A percentile compares a stretch with the other conserved stretches of the same genome.
These are phyloP conservation scores for Taphrina flavorubra DNA, from an alignment of 1,139 yeast genomes.

Conservation along the genomic window DNA sequence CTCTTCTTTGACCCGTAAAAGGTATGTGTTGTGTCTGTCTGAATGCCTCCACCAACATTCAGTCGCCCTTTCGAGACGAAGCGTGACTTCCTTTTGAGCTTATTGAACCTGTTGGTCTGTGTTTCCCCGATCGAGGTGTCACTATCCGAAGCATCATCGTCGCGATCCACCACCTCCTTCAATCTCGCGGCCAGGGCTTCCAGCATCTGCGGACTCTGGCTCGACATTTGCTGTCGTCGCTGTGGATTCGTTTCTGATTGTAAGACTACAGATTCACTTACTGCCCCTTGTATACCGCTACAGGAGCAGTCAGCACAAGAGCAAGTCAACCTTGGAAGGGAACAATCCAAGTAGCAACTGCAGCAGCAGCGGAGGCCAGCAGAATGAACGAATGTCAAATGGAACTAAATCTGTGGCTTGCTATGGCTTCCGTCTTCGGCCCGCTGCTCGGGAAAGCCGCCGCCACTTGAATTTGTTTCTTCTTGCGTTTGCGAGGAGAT, in stretches of 20 bases:
- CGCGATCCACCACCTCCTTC: slow-evolving; percentile 24
- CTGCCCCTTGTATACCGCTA: not conserved
- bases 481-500: not conserved
- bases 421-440: not conserved
- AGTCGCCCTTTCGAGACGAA: slow-evolving; percentile 37
- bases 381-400: not conserved
- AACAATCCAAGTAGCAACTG: not conserved
- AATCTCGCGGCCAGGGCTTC: slow-evolving; percentile 21
- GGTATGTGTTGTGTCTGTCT: slow-evolving; percentile 27
- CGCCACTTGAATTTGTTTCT: not conserved
- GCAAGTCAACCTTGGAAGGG: not conserved
- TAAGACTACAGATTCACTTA: not conserved
- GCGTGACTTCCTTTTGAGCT: slow-evolving; percentile 42
- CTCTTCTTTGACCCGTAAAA: slow-evolving; percentile 16
- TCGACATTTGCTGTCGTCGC: not conserved
- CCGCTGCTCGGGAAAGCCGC: not conserved
- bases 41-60: slow-evolving; percentile 22
- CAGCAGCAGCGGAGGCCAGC: not conserved
- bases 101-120: slow-evolving; percentile 37
- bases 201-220: slow-evolving; percentile 21
- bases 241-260: not conserved
- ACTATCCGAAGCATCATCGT: slow-evolving; percentile 37
- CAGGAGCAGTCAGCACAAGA: not conserved
- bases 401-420: not conserved
- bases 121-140: slow-evolving; percentile 38